These are phyloP conservation scores for Penicillium sp. DNA, from an alignment of 2,329 filamentous ascomycete species.

Conservation along the genomic window DNA sequence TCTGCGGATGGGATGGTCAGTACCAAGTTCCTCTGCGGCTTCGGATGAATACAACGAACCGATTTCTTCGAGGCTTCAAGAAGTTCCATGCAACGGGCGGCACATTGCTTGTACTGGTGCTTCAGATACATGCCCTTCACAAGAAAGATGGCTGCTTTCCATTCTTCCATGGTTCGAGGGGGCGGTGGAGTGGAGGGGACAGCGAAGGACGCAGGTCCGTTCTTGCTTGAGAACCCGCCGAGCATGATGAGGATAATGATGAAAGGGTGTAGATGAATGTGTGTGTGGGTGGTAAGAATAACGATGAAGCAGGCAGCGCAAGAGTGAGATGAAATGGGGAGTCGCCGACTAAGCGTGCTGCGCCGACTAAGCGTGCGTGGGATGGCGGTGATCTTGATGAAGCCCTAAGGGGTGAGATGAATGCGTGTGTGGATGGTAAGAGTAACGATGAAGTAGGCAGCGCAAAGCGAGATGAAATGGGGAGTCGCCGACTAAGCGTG, in stretches of 20 bases:
- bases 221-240: constrained; percentile 20
- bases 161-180: constrained; percentile 28
- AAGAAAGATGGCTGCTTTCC: constrained; percentile 33
- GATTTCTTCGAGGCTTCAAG: constrained; percentile 26
- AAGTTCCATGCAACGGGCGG: constrained; percentile 31
- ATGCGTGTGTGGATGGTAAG: too few species aligned
- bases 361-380: too few species aligned
- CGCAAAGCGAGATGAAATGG: too few species aligned
- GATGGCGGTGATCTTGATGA: too few species aligned
- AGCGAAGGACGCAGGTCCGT: constrained; percentile 17
- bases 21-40: constrained; percentile 4
- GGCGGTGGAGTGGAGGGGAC: constrained; percentile 17
- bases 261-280: background rate
- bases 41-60: constrained; percentile 23
- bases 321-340: too few species aligned
- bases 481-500: too few species aligned
- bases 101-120: constrained; percentile 44
- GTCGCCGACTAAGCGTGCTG: too few species aligned
- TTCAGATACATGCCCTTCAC: constrained; percentile 39
- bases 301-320: too few species aligned
- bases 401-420: too few species aligned
- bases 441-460: too few species aligned
- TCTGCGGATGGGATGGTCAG: constrained; percentile 21
- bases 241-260: constrained; percentile 11
- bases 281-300: too few species aligned